phyloP scores from a whole-genome alignment of 257 asterid species.

The Nicotiana sylvestris region DNA sequence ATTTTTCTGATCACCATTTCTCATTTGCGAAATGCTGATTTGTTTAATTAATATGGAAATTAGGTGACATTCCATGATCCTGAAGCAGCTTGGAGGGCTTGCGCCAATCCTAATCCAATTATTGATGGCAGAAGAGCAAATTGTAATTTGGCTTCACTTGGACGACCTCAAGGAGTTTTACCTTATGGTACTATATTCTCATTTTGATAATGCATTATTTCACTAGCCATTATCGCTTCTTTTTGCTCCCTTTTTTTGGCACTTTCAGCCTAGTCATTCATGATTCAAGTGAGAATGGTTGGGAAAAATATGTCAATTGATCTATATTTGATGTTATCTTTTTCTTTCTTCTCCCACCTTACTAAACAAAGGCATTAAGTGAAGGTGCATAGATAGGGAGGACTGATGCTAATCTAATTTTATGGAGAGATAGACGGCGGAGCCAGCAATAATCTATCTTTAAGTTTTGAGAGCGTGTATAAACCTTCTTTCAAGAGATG shows the following conservation, averaged over 20 bases:
- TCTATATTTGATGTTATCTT: not conserved
- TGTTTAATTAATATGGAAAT: not conserved
- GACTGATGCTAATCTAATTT: not conserved
- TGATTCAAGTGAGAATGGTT: not conserved
- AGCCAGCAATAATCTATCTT: not conserved
- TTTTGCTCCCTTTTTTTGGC: not conserved
- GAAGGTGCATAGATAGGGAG: not conserved
- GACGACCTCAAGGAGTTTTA: constrained; percentile 26
- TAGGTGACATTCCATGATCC: constrained; percentile 38
- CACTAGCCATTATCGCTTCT: not conserved
- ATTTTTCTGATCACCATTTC: not conserved
- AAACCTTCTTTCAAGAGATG: not conserved
- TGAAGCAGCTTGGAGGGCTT: constrained; percentile 38
- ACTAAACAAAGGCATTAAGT: not conserved
- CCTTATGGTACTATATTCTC: constrained; percentile 13
- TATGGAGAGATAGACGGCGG: not conserved
- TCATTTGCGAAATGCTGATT: not conserved
- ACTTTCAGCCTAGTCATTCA: not conserved
- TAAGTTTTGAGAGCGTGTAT: not conserved
- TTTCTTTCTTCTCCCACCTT: not conserved
- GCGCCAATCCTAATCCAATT: constrained; percentile 34
- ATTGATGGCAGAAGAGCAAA: constrained; percentile 41
- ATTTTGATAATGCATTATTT: not conserved
- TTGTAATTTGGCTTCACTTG: constrained; percentile 36
- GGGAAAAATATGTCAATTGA: not conserved